Evolutionary conservation across 169 alveolate species (phyloP), one percentile per base, ranked within the genome.

Genomic region (Plasmodium coatneyi): DNA sequence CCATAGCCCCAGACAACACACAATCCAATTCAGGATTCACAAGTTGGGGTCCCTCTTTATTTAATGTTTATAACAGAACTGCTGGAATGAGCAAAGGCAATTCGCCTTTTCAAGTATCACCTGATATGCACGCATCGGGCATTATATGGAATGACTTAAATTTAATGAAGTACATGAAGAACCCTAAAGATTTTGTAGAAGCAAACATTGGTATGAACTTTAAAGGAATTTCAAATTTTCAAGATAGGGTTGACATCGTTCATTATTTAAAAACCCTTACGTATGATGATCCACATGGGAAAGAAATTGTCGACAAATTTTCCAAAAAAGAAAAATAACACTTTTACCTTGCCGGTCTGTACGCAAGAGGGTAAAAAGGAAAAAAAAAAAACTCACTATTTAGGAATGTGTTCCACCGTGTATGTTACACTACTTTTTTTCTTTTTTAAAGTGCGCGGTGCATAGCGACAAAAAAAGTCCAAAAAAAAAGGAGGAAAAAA

Each of bases 91-190:
- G 84, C 76, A 93, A 89, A 79, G 95, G 97, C 72, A 92, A 84
- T 43, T 84, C 87, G 9, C 94, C 95, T 56, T 93, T 95, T 91
- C 96, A 97, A 30, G 93, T 90, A 71, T 84, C 97, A n/a, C 93
- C 92, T 60, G 96, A 96, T 92, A 90, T 94, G 90, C 9, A 46
- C 36, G 56, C 92, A 12, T 84, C 97, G 10, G 98, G 98, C 19
- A 95, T 96, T 74, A 96, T 96, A 54, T 96, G 98, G 98, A 95
- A 95, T 76, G 98, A 96, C 76, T 95, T 97, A 22, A 96, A 96
- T 82, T 92, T 96, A 54, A 93, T 96, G 96, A 92, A 96, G 96
- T 96, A 96, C 84, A 96, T 96, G 98, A 96, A 92, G 80, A 95
- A 96, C 80, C 98, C 98, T 19, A 92, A 93, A 80, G 83, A 86